A percentile compares a stretch with the other conserved stretches of the same genome.
Conservation (phyloP, 2,329 filamentous ascomycete species). For the Alternaria gansuensis region DNA sequence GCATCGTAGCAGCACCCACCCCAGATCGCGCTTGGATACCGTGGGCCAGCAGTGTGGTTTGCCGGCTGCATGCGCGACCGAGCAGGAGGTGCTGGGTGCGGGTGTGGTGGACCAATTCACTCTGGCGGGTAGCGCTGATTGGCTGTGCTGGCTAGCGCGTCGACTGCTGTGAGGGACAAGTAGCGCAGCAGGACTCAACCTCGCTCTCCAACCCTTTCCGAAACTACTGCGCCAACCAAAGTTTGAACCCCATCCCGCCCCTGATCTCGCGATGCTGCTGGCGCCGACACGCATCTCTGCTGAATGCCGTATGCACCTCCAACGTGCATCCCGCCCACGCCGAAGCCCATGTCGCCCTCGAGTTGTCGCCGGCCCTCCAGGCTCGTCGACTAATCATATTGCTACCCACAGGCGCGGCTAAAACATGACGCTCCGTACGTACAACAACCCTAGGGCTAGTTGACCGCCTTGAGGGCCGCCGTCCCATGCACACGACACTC, state of each 20-base stretch:
- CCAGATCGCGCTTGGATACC: conserved; percentile 47
- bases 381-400: conserved; percentile 29
- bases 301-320: conserved; percentile 24
- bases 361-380: conserved; percentile 31
- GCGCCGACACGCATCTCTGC: conserved; percentile 28
- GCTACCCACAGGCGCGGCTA: conserved; percentile 44
- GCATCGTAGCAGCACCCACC: conserved; percentile 31
- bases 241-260: conserved; percentile 36
- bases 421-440: conserved; percentile 44
- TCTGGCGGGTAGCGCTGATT: conserved; percentile 17
- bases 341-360: conserved; percentile 20
- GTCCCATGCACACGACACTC: conserved; percentile 46
- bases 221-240: conserved; percentile 46
- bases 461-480: conserved; percentile 47
- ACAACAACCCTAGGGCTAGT: conserved; percentile 40
- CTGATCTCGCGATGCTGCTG: conserved; percentile 35
- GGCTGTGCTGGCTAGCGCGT: conserved; percentile 10
- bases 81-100: conserved; percentile 40
- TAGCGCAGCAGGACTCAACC: conserved; percentile 28
- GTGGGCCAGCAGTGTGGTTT: conserved; percentile 47
- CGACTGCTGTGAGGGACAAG: conserved; percentile 24
- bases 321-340: conserved; percentile 15
- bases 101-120: conserved; percentile 28
- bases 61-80: conserved; percentile 42
- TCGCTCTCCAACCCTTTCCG: conserved; percentile 39